A percentile compares a stretch with the other conserved stretches of the same genome.
phyloP scores from a whole-genome alignment of 208 protist genomes.

The Phytomonas sp. region DNA sequence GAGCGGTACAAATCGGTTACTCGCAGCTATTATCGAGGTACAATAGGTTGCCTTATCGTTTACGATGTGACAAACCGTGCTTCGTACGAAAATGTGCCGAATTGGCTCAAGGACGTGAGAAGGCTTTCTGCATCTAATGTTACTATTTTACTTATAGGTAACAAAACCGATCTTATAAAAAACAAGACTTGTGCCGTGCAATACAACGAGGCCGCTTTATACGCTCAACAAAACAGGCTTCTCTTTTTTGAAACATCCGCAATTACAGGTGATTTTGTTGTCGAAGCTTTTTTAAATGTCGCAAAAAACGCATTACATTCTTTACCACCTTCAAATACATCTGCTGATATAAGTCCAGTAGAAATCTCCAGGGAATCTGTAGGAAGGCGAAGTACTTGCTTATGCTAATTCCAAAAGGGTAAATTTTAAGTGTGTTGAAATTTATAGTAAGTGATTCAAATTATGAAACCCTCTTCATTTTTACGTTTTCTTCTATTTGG shows the following conservation, averaged over 20 bases:
- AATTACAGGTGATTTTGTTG: slow-evolving; percentile 89
- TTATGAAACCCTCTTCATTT: slow-evolving; percentile 3
- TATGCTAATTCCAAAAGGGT: slow-evolving; percentile 7
- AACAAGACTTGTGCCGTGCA: slow-evolving; percentile 81
- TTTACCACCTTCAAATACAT: not conserved
- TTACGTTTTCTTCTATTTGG: not conserved
- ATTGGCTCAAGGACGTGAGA: slow-evolving; percentile 99
- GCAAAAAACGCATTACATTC: slow-evolving; percentile 33
- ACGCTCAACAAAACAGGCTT: slow-evolving; percentile 89
- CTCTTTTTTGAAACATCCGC: slow-evolving; percentile 89
- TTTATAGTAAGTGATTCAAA: not conserved
- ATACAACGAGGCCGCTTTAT: slow-evolving; percentile 91
- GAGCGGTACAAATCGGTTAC: slow-evolving; percentile 98
- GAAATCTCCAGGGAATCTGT: not conserved
- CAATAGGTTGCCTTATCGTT: slow-evolving; percentile 96
- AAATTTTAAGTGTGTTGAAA: not conserved
- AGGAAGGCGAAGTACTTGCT: slow-evolving; percentile 6
- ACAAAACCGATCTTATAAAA: slow-evolving; percentile 99
- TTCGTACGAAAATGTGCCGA: slow-evolving; percentile 99
- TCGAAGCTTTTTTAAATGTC: slow-evolving; percentile 90
- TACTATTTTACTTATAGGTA: slow-evolving; percentile 99
- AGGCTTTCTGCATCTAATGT: slow-evolving; percentile 99
- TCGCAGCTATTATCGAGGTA: slow-evolving; percentile 93
- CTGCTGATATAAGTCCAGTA: not conserved
- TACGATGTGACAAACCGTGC: slow-evolving; percentile 98